Percentiles rank a stretch among this genome's conserved stretches.
These are phyloP conservation scores for Globisporangium echinulatum DNA, from an alignment of 352 stramenopile genomes.

Conservation along the genomic window DNA sequence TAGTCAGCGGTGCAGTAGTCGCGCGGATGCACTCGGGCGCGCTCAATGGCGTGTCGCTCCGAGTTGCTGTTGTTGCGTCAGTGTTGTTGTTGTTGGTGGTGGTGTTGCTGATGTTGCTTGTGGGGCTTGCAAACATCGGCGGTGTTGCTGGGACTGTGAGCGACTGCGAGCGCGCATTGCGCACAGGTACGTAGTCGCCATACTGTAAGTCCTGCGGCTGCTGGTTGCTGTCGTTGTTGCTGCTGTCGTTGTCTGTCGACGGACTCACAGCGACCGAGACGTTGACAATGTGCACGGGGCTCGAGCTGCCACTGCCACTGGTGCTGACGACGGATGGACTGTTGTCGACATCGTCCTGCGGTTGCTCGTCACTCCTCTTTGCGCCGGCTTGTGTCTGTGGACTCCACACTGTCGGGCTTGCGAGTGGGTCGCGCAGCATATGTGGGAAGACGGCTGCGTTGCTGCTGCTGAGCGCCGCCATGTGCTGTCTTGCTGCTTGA, in stretches of 20 bases:
- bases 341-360: slow-evolving; percentile 1
- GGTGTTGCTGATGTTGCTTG: slow-evolving; percentile 18
- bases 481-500: neutral
- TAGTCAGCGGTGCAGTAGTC: neutral
- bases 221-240: neutral
- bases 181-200: slow-evolving; percentile 11
- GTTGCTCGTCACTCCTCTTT: slow-evolving; percentile 8
- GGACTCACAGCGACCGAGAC: neutral
- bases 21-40: neutral
- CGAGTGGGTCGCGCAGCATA: slow-evolving; percentile 6
- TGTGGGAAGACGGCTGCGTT: slow-evolving; percentile 1
- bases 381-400: slow-evolving; percentile 2
- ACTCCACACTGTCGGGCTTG: neutral
- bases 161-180: slow-evolving; percentile 35
- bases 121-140: slow-evolving; percentile 22
- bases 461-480: slow-evolving; percentile 3
- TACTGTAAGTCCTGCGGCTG: neutral
- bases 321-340: neutral
- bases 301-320: neutral
- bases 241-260: neutral
- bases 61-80: neutral
- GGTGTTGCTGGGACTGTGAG: slow-evolving; percentile 26
- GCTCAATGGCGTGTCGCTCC: neutral
- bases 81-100: slow-evolving; percentile 4
- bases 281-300: neutral